These are phyloP conservation scores for Westerdykella ornata DNA, from an alignment of 2,329 filamentous ascomycete genomes.

Conservation along the genomic window DNA sequence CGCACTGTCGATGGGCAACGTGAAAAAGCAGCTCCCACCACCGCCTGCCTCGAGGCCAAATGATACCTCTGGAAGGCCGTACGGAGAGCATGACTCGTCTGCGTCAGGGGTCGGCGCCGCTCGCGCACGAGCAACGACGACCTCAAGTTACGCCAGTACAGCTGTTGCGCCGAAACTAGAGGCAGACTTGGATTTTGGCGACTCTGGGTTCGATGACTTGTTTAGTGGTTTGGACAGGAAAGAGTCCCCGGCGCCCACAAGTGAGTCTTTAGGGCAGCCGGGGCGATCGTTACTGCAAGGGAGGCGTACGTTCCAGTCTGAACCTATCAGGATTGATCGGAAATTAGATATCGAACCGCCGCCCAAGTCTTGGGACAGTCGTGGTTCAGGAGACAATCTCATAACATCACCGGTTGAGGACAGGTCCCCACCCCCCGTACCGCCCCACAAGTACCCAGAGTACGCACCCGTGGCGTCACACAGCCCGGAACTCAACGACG, in stretches of 20 bases:
- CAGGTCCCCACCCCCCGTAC: slow-evolving; percentile 28
- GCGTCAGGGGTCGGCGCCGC: slow-evolving; percentile 1
- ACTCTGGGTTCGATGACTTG: slow-evolving; percentile 47
- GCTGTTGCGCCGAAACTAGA: slow-evolving; percentile 49
- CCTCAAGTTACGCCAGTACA: slow-evolving; percentile 45
- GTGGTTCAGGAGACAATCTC: slow-evolving; percentile 46
- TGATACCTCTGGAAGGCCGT: not conserved
- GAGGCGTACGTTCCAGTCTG: slow-evolving; percentile 32
- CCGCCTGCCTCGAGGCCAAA: slow-evolving; percentile 8
- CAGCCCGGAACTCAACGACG: slow-evolving; percentile 25
- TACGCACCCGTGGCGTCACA: slow-evolving; percentile 31
- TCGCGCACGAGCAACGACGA: slow-evolving; percentile 40
- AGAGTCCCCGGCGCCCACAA: slow-evolving; percentile 22
- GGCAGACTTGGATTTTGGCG: slow-evolving; percentile 28
- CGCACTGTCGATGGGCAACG: slow-evolving; percentile 15
- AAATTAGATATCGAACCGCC: slow-evolving; percentile 43
- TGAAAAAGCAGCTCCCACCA: slow-evolving; percentile 26
- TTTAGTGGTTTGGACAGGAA: slow-evolving; percentile 37
- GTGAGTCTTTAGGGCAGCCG: slow-evolving; percentile 10
- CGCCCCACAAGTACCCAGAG: slow-evolving; percentile 27
- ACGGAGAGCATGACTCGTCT: not conserved
- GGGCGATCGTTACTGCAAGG: slow-evolving; percentile 32
- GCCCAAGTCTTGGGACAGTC: slow-evolving; percentile 49
- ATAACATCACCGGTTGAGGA: slow-evolving; percentile 38
- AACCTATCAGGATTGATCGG: slow-evolving; percentile 43